Percentiles rank a stretch among this genome's conserved stretches.
phyloP scores from a whole-genome alignment of 176 grass and related monocot species.

The Raddia guianensis region DNA sequence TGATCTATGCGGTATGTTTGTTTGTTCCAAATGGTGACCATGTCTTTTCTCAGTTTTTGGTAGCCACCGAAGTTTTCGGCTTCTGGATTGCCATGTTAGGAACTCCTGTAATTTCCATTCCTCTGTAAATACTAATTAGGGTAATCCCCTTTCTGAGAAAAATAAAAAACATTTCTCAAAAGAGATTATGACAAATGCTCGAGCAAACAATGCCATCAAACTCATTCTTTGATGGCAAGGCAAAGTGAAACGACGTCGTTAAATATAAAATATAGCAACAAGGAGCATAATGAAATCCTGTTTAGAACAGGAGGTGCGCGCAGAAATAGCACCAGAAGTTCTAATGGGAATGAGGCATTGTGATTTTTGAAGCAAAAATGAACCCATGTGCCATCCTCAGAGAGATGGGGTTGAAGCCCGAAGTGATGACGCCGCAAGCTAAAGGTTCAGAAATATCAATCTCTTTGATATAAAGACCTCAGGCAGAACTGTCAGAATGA shows the following conservation, averaged over 20 bases:
- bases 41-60: no score
- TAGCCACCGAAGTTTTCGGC: no score
- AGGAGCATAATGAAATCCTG: background rate
- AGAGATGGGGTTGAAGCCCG: background rate
- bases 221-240: background rate
- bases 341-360: background rate
- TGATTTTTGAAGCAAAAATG: background rate
- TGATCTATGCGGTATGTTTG: no score
- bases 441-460: slow-evolving; percentile 1
- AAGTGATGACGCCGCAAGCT: background rate
- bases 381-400: background rate
- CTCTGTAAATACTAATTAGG: no score
- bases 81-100: no score
- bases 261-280: background rate
- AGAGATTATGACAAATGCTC: background rate
- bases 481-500: slow-evolving; percentile 57
- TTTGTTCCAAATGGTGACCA: no score
- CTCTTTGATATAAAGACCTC: background rate
- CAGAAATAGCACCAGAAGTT: background rate
- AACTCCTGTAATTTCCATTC: no score
- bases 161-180: background rate
- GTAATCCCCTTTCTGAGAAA: no score
- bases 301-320: background rate
- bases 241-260: background rate
- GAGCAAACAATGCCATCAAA: background rate